These are phyloP conservation scores for Thielaviopsis populi DNA, from an alignment of 2,329 filamentous ascomycete genomes.

Conservation along the genomic window DNA sequence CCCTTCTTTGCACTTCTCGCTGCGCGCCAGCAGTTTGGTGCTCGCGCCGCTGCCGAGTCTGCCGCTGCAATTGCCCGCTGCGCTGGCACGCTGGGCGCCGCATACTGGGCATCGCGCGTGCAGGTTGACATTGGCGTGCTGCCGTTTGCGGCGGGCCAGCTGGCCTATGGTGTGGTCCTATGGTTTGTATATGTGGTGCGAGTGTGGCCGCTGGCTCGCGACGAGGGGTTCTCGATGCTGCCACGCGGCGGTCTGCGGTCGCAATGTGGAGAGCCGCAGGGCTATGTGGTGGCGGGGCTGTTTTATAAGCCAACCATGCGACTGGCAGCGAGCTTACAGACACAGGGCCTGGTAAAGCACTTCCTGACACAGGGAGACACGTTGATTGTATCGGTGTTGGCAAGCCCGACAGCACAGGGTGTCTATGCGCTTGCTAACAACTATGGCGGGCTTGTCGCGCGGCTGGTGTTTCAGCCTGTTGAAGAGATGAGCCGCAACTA, in stretches of 20 bases:
- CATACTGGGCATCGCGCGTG: constrained; percentile 43
- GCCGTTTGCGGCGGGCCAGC: constrained; percentile 78
- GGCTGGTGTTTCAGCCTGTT: constrained; percentile 83
- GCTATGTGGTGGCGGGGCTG: constrained; percentile 34
- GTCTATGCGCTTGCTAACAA: constrained; percentile 89
- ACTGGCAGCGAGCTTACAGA: constrained; percentile 66
- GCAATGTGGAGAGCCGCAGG: constrained; percentile 6
- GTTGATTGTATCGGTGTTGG: constrained; percentile 65
- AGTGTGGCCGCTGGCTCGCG: constrained; percentile 39
- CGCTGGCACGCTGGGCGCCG: constrained; percentile 54
- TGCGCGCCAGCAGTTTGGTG: constrained; percentile 62
- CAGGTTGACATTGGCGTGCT: constrained; percentile 53
- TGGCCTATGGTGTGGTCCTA: constrained; percentile 56
- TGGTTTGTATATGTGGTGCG: constrained; percentile 54
- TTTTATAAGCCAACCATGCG: constrained; percentile 58
- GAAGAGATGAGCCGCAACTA: constrained; percentile 86
- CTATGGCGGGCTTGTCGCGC: constrained; percentile 77
- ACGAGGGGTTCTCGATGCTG: constrained; percentile 54
- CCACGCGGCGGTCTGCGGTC: constrained; percentile 21
- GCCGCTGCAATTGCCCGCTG: constrained; percentile 66
- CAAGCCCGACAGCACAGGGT: constrained; percentile 67
- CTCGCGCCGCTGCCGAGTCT: constrained; percentile 72
- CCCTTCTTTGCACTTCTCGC: constrained; percentile 83
- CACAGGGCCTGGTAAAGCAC: constrained; percentile 84
- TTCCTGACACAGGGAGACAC: constrained; percentile 89